Evolutionary conservation across 192 early-diverging fungal species (phyloP).

Genomic region (Linnemannia schmuckeri): DNA sequence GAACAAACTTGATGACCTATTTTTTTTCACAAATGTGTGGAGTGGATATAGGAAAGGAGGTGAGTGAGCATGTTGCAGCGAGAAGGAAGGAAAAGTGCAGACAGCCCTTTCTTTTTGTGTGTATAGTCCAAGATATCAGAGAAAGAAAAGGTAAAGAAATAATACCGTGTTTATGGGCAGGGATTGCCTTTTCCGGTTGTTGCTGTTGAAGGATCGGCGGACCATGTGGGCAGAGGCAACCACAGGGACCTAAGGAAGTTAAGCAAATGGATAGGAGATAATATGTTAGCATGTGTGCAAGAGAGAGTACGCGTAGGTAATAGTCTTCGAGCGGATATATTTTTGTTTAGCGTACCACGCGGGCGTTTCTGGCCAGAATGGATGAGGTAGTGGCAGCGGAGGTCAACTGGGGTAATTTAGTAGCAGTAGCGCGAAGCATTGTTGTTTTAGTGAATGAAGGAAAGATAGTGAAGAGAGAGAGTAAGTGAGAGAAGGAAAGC

Average conservation of each 20-base stretch:
- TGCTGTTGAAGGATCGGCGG: slow-evolving; percentile 3
- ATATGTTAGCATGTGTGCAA: background rate
- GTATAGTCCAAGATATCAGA: too few relatives aligned
- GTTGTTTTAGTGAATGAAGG: background rate
- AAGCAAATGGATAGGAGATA: background rate
- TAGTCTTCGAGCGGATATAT: background rate
- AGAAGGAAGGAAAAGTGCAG: too few relatives aligned
- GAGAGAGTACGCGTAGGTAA: background rate
- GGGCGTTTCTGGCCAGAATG: background rate
- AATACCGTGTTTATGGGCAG: slow-evolving; percentile 64
- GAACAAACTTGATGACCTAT: slow-evolving; percentile 92
- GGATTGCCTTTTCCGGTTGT: slow-evolving; percentile 6
- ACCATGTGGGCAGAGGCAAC: background rate
- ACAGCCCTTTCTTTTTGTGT: too few relatives aligned
- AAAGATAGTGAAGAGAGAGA: background rate
- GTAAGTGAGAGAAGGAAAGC: background rate
- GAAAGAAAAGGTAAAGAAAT: background rate
- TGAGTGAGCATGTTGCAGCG: background rate
- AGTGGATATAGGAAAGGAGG: background rate
- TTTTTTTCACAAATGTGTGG: background rate
- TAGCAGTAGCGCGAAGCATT: slow-evolving; percentile 16
- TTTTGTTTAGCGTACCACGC: background rate
- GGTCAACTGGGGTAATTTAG: background rate
- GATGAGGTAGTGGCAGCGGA: background rate
- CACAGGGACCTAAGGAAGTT: background rate